Base-by-base conservation (phyloP, 306 rosid genomes). In the Notholithocarpus densiflorus region DNA sequence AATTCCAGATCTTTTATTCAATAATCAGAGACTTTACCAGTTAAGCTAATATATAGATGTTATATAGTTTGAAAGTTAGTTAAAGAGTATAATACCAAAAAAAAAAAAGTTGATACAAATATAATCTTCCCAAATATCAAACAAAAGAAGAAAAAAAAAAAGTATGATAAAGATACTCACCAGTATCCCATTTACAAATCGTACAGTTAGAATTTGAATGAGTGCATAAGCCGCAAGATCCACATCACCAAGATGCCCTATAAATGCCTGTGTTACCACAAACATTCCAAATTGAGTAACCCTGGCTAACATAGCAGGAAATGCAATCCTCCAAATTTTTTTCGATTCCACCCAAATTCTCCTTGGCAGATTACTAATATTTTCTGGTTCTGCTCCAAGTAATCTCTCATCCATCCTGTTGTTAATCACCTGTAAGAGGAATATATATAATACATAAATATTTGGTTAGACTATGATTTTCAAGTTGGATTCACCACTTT, bases 211-310 rank as follows among this genome's bases (percentile, higher is more conserved):
- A 26, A 87, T 87, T 77, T 74, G 85, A 2, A 83, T 81, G 20
- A 87, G 87, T 68, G 93, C 91, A 66, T 54, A 89, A 23, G 91
- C 93, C 27, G 93, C 88, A 5, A 89, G 85, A 40, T 89, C 87
- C 48, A 4, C 74, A 0, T 86, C 74, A 11, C 91, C 88, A 71
- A 89, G 74, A 76, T 85, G 93, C 3, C 93, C 93, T 37, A 89
- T 71, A 54, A 87, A 89, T 0, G 93, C 89, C 29, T 89, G 93
- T 20, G 82, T 89, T 12, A 88, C 85, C 45, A 87, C 86, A 48
- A 62, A 74, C 69, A 89, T 57, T 3, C 93, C 93, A 31, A 89
- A 89, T 23, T 89, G 82, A 0, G 91, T 77, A 51, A 77, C 75
- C 48, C 91, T 82, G 0, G 93, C 85, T 82, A 86, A 84, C 23